These are phyloP conservation scores for Teratosphaeria gauchensis DNA, from an alignment of 2,329 filamentous ascomycete genomes.

Conservation along the genomic window DNA sequence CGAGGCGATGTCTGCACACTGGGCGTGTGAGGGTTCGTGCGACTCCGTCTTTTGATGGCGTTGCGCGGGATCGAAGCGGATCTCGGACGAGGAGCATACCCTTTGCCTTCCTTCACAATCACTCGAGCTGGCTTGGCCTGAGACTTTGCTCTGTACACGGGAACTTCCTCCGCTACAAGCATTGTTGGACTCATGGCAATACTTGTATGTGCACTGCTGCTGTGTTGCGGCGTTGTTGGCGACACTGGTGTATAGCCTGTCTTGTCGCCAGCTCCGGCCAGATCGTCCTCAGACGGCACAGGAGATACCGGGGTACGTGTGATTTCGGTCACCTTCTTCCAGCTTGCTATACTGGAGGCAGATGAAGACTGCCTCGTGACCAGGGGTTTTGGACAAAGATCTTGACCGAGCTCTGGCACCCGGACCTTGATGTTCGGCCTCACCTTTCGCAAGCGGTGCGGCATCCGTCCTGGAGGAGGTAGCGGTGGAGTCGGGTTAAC, in stretches of 20 bases:
- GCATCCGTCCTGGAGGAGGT: not conserved
- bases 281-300: slow-evolving; percentile 14
- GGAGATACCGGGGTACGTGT: slow-evolving; percentile 20
- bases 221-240: slow-evolving; percentile 11
- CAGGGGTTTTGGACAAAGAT: slow-evolving; percentile 15
- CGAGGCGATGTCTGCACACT: slow-evolving; percentile 4
- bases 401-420: not conserved
- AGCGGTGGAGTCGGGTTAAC: slow-evolving; percentile 13
- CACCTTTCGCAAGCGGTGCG: slow-evolving; percentile 20
- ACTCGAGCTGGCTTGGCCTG: slow-evolving; percentile 19
- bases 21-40: slow-evolving; percentile 2
- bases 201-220: slow-evolving; percentile 4
- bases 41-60: slow-evolving; percentile 14
- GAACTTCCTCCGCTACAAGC: slow-evolving; percentile 26
- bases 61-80: slow-evolving; percentile 21
- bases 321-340: slow-evolving; percentile 19
- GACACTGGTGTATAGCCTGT: slow-evolving; percentile 19
- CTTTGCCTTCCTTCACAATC: slow-evolving; percentile 18
- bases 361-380: slow-evolving; percentile 17
- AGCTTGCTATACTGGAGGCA: slow-evolving; percentile 20
- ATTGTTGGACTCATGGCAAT: slow-evolving; percentile 24
- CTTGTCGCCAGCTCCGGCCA: slow-evolving; percentile 13
- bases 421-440: slow-evolving; percentile 24
- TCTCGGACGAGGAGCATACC: slow-evolving; percentile 22
- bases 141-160: slow-evolving; percentile 17